A percentile compares a stretch with the other conserved stretches of the same genome.
Conservation (phyloP, 495 filamentous ascomycete species). For the Bacidia gigantensis region DNA sequence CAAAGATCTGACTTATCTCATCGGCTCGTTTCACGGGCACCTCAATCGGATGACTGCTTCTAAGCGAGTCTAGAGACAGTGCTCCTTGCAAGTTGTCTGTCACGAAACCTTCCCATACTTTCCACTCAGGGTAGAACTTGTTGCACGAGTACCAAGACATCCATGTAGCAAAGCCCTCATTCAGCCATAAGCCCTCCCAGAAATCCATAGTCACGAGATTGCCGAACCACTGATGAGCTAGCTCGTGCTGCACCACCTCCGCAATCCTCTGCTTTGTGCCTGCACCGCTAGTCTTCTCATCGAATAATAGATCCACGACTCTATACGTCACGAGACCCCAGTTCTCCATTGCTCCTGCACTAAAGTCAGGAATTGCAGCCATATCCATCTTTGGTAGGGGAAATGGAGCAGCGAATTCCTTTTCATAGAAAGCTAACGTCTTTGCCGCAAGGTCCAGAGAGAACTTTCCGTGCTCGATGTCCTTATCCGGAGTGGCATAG, state of each 20-base stretch:
- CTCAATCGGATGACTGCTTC: slow-evolving; percentile 94
- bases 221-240: slow-evolving; percentile 98
- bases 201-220: slow-evolving; percentile 99
- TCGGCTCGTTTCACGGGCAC: slow-evolving; percentile 90
- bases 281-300: slow-evolving; percentile 85
- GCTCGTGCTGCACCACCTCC: slow-evolving; percentile 89
- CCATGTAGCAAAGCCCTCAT: slow-evolving; percentile 98
- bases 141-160: slow-evolving; percentile 48
- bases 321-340: slow-evolving; percentile 96
- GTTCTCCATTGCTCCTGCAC: slow-evolving; percentile 95
- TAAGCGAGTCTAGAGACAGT: slow-evolving; percentile 73
- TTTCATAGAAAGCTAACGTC: slow-evolving; percentile 40
- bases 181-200: slow-evolving; percentile 97
- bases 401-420: slow-evolving; percentile 40
- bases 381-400: slow-evolving; percentile 88
- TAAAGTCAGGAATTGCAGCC: slow-evolving; percentile 93
- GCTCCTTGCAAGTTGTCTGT: slow-evolving; percentile 83
- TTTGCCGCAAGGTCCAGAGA: slow-evolving; percentile 49
- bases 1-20: slow-evolving; percentile 97
- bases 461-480: slow-evolving; percentile 53
- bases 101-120: slow-evolving; percentile 94
- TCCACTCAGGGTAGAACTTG: slow-evolving; percentile 91
- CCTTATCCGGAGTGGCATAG: slow-evolving; percentile 47
- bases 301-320: slow-evolving; percentile 78
- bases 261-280: slow-evolving; percentile 86